A percentile compares a stretch with the other conserved stretches of the same genome.
phyloP scores from a whole-genome alignment of 148 eudicot species.

The Drosera capensis region DNA sequence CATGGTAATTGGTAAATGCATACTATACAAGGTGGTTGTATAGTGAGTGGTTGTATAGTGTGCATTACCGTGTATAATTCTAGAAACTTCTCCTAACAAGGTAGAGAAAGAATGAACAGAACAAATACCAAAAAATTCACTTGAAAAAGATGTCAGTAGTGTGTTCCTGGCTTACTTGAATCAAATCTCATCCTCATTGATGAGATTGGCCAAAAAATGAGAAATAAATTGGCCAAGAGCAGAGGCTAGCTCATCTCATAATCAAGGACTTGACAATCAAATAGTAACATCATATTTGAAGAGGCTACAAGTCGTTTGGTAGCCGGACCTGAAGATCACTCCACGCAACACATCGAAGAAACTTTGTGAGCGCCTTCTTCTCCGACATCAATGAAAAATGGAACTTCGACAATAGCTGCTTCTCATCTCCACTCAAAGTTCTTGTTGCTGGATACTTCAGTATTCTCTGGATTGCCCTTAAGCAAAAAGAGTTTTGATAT shows the following conservation, averaged over 20 bases:
- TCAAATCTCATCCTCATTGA: no score
- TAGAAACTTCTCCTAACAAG: no score
- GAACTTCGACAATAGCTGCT: conserved; percentile 92
- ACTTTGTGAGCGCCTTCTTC: conserved; percentile 89
- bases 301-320: no score
- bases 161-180: no score
- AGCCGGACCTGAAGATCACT: conserved; percentile 81
- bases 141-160: no score
- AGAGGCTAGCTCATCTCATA: conserved; percentile 6
- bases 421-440: conserved; percentile 85
- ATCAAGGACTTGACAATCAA: conserved; percentile 3
- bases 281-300: not conserved
- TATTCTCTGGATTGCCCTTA: conserved; percentile 85
- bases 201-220: no score
- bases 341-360: conserved; percentile 98
- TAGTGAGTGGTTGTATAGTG: no score
- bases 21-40: no score
- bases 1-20: no score
- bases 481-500: conserved; percentile 13
- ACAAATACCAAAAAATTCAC: no score
- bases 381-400: conserved; percentile 94
- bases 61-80: no score
- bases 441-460: conserved; percentile 89
- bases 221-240: conserved; percentile 1
- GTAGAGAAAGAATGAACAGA: no score